These are phyloP conservation scores for Combretum micranthum DNA, from an alignment of 345 rosid species.

Conservation along the genomic window DNA sequence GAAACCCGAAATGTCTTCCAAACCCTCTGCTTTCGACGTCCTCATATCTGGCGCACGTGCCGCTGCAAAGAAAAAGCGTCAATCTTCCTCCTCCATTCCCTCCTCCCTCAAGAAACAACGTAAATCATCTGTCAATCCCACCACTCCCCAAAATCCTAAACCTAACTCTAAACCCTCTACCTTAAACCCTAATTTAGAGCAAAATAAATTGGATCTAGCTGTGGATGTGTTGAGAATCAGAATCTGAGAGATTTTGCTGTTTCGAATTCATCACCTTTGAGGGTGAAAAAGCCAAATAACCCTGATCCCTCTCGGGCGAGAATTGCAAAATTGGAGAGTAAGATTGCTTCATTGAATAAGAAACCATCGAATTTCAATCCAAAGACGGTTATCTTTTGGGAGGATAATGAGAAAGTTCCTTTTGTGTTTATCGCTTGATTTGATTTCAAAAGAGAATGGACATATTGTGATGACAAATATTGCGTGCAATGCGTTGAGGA, in stretches of 20 bases:
- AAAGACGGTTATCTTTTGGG: slow-evolving; percentile 51
- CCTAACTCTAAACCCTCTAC: no score
- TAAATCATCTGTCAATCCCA: slow-evolving; percentile 14
- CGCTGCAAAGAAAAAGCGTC: slow-evolving; percentile 43
- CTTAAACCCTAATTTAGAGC: slow-evolving; percentile 6
- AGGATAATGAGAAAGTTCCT: slow-evolving; percentile 70
- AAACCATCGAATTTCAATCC: slow-evolving; percentile 60
- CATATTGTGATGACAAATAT: slow-evolving; percentile 81
- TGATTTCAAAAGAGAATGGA: slow-evolving; percentile 61
- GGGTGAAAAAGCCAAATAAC: slow-evolving; percentile 1
- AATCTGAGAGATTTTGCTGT: not conserved
- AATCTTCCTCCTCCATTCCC: slow-evolving; percentile 20
- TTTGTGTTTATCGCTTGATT: slow-evolving; percentile 68
- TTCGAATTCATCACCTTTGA: slow-evolving; percentile 1
- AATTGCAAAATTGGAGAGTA: slow-evolving; percentile 43
- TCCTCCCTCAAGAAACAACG: no score
- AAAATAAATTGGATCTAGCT: not conserved
- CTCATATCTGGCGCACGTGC: slow-evolving; percentile 83
- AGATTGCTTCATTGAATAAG: slow-evolving; percentile 53
- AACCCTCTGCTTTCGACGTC: slow-evolving; percentile 75
- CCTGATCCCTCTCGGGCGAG: slow-evolving; percentile 15
- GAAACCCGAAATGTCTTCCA: slow-evolving; percentile 33
- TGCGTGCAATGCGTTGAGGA: slow-evolving; percentile 73
- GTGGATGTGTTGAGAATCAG: not conserved
- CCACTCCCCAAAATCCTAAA: slow-evolving; percentile 10